Evolutionary conservation across 257 asterid species (phyloP), one percentile per base, ranked within the genome.

Genomic region (Dorcoceras hygrometricum): DNA sequence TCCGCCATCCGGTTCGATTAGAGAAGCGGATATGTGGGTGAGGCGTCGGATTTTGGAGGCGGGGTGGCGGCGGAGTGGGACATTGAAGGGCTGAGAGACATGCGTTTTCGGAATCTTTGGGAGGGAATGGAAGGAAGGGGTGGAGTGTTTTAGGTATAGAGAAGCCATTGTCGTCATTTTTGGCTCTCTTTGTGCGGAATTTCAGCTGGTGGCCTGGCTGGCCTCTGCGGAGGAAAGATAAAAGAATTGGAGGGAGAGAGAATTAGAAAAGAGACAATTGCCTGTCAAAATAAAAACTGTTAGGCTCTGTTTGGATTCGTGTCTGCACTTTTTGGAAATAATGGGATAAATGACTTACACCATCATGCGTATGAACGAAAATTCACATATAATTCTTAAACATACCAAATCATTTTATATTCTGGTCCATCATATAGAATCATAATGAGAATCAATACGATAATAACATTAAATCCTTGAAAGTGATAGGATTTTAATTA

Each of bases 1-100:
- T 0, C 97, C 97, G 23, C 99, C 99, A 20, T 93, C 99, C 48
- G 97, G 99, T 1, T 88, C 87, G 62, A 93, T 93, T 22, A 93
- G 59, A 48, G 91, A 80, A 22, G 86, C 81, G 16, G 87, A 76
- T 5, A 84, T 66, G 32, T 82, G 76, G 81, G 73, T 8, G 46
- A 39, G 48, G 74, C 51, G 16, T 23, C 83, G 80, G 75, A 73
- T 8, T 66, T 62, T 71, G 71, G 75, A 16, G 9, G 70, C 24
- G 73, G 77, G 23, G 25, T 19, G 75, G 57, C 50, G 74, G 20
- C 67, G 67, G 72, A 81, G 46, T 29, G 69, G 56, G 58, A 74
- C 68, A 51, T 20, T 71, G 58, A 76, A 23, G 55, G 88, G 34
- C 12, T 74, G 73, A 28, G 26, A 1, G 81, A 80, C 71, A 43